Conservation (phyloP, 2,329 filamentous ascomycete genomes). For the Xylariales sp. region DNA sequence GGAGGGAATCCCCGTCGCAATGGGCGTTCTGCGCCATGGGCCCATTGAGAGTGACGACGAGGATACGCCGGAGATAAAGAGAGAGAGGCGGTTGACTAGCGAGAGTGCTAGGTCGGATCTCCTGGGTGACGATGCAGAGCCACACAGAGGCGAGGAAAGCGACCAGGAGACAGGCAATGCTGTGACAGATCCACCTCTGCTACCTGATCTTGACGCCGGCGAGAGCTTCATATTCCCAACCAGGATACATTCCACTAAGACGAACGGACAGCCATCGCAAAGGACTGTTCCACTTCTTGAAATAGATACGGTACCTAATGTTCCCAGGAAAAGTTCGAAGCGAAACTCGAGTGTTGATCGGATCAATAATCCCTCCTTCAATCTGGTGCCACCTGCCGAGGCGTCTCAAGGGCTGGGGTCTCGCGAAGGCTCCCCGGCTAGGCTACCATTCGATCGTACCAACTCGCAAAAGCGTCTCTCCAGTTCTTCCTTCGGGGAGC, state of each 20-base stretch:
- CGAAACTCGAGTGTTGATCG: slow-evolving; percentile 43
- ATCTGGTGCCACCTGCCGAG: slow-evolving; percentile 19
- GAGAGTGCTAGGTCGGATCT: slow-evolving; percentile 33
- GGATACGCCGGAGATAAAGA: slow-evolving; percentile 31
- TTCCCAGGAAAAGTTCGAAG: slow-evolving; percentile 72
- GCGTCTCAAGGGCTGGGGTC: slow-evolving; percentile 11
- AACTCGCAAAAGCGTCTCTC: slow-evolving; percentile 49
- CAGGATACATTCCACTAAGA: slow-evolving; percentile 52
- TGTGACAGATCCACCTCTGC: slow-evolving; percentile 46
- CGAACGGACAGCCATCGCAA: slow-evolving; percentile 37
- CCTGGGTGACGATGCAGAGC: slow-evolving; percentile 42
- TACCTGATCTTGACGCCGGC: slow-evolving; percentile 57
- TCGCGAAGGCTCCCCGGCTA: slow-evolving; percentile 23
- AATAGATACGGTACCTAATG: slow-evolving; percentile 41
- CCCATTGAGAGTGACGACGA: slow-evolving; percentile 63
- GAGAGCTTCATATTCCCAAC: slow-evolving; percentile 60
- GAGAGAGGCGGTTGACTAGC: slow-evolving; percentile 24
- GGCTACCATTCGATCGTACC: slow-evolving; percentile 54
- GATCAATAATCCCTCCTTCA: slow-evolving; percentile 32
- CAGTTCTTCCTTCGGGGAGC: slow-evolving; percentile 38
- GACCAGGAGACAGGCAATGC: slow-evolving; percentile 34
- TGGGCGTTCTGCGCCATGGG: slow-evolving; percentile 53
- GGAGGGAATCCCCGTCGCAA: slow-evolving; percentile 61
- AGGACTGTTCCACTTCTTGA: slow-evolving; percentile 28
- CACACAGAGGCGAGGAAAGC: slow-evolving; percentile 40